Conservation (phyloP, 1,284 basidiomycete genomes). For the Cerrena zonata region DNA sequence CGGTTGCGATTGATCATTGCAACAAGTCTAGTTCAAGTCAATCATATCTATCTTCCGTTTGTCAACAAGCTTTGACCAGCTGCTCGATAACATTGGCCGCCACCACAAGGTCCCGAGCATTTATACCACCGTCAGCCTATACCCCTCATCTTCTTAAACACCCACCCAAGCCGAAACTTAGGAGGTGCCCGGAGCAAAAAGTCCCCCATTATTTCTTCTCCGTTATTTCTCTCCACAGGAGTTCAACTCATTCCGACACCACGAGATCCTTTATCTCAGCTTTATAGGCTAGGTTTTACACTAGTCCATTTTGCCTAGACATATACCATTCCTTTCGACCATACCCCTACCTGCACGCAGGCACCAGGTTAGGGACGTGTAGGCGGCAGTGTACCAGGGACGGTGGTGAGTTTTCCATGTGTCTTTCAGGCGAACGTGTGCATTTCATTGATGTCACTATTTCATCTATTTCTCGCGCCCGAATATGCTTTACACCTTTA, state of each 20-base stretch:
- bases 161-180: not conserved
- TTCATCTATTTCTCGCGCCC: not conserved
- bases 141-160: not conserved
- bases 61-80: no score
- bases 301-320: no score
- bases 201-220: not conserved
- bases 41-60: no score
- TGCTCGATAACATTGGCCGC: no score
- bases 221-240: not conserved
- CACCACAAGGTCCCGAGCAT: not conserved
- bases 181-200: not conserved
- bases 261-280: not conserved
- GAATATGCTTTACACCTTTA: not conserved
- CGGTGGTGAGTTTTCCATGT: not conserved
- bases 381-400: not conserved
- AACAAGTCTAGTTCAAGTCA: no score
- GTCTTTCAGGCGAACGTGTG: not conserved
- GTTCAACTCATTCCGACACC: not conserved
- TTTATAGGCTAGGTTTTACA: no score
- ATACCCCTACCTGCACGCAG: not conserved
- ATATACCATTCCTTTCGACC: no score
- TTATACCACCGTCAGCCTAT: not conserved
- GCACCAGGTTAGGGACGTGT: not conserved
- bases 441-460: not conserved
- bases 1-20: not conserved